Evolutionary conservation across 306 rosid genomes (phyloP).

Genomic region (Lathyrus tuberosus): DNA sequence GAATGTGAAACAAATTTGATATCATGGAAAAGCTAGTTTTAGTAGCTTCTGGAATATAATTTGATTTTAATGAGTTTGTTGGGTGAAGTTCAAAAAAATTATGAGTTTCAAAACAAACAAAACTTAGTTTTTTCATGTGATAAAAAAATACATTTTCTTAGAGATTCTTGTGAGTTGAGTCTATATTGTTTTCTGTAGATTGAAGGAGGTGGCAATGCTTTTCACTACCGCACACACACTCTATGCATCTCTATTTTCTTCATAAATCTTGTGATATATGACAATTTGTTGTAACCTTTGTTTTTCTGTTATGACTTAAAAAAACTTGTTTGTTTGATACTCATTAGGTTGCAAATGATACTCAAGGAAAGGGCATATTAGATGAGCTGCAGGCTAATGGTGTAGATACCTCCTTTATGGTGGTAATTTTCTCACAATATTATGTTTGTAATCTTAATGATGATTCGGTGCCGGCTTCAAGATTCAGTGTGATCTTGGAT

Average conservation of each 20-base stretch:
- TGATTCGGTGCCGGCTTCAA: not conserved
- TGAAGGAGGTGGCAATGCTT: conserved; percentile 81
- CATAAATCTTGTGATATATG: not conserved
- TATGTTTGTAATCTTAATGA: conserved; percentile 30
- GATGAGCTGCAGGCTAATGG: conserved; percentile 73
- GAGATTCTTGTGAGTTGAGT: conserved; percentile 22
- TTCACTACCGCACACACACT: not conserved
- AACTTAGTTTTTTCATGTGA: not conserved
- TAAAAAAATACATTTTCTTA: not conserved
- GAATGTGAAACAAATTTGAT: not conserved
- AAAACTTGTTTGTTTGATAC: conserved; percentile 23
- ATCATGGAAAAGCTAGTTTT: too few species aligned
- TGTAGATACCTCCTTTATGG: conserved; percentile 70
- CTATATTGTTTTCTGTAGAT: conserved; percentile 52
- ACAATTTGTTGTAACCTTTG: not conserved
- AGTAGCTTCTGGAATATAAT: too few species aligned
- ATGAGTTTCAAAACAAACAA: not conserved
- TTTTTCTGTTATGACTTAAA: not conserved
- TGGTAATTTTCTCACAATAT: conserved; percentile 47
- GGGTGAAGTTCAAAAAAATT: not conserved
- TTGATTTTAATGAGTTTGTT: not conserved
- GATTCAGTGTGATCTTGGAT: conserved; percentile 1
- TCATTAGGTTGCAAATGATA: conserved; percentile 70
- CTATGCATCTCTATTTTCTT: not conserved
- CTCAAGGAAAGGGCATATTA: conserved; percentile 66